These are phyloP conservation scores for Chalciporus pseudorubinellus DNA, from an alignment of 768 basidiomycete species.

Conservation along the genomic window DNA sequence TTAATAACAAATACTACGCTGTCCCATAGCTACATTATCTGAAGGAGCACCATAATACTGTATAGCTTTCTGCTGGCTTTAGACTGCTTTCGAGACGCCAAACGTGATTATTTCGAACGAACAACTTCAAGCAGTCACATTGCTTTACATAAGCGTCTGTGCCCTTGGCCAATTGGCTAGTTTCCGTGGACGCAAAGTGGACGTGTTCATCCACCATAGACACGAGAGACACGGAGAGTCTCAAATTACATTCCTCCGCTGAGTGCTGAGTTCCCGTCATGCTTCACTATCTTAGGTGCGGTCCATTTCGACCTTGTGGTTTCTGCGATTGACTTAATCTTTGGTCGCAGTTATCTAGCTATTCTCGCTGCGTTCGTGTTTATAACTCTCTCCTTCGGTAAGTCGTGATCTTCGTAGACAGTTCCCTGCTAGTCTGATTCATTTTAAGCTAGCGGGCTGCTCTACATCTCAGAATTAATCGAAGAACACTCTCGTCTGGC, in stretches of 20 bases:
- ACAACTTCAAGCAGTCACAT: too few relatives aligned
- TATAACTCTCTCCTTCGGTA: conserved; percentile 88
- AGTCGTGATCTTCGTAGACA: conserved; percentile 22
- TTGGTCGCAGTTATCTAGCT: conserved; percentile 61
- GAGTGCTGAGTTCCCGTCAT: conserved; percentile 41
- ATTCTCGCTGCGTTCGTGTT: conserved; percentile 79
- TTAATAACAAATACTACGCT: too few relatives aligned
- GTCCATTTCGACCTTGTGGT: conserved; percentile 9
- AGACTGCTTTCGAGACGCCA: too few relatives aligned
- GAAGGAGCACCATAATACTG: too few relatives aligned
- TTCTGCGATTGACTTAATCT: not conserved
- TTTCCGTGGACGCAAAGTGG: too few relatives aligned
- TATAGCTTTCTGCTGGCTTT: too few relatives aligned
- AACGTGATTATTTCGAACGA: too few relatives aligned
- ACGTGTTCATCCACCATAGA: not conserved
- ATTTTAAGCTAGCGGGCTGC: conserved; percentile 77
- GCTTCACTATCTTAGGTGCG: conserved; percentile 62
- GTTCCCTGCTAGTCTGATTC: conserved; percentile 5
- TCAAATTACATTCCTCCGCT: not conserved
- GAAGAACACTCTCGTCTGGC: conserved; percentile 88
- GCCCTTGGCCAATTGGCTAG: too few relatives aligned
- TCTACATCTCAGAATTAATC: conserved; percentile 93
- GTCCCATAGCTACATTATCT: too few relatives aligned
- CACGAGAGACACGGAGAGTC: not conserved
- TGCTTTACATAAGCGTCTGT: too few relatives aligned